These are phyloP conservation scores for Ogataea glucozyma DNA, from an alignment of 805 yeast genomes.

Conservation along the genomic window DNA sequence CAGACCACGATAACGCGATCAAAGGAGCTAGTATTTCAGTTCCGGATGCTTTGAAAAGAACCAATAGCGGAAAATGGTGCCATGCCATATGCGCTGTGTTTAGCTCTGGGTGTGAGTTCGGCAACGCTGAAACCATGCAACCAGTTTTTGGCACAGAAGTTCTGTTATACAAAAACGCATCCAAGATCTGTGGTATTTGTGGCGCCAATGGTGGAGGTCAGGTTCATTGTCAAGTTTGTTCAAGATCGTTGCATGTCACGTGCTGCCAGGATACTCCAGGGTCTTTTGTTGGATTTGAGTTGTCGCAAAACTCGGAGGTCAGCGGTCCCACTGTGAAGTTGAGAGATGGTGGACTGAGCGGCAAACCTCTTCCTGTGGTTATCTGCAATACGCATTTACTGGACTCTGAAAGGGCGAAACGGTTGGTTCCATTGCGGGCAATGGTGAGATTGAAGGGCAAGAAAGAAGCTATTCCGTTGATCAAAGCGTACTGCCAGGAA, in stretches of 20 bases:
- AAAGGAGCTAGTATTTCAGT: conserved; percentile 41
- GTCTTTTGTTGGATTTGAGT: conserved; percentile 55
- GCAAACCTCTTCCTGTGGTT: conserved; percentile 46
- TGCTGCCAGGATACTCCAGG: conserved; percentile 55
- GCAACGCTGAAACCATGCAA: conserved; percentile 43
- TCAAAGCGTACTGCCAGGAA: conserved; percentile 44
- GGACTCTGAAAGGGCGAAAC: not conserved
- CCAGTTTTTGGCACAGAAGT: conserved; percentile 45
- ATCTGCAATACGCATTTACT: conserved; percentile 43
- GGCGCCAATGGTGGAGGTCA: conserved; percentile 51
- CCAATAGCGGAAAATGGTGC: conserved; percentile 70
- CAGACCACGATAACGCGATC: conserved; percentile 46
- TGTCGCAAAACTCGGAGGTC: conserved; percentile 32
- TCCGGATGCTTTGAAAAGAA: conserved; percentile 72
- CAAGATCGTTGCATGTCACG: conserved; percentile 47
- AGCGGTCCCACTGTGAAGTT: conserved; percentile 20
- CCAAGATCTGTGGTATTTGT: conserved; percentile 47
- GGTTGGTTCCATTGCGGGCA: conserved; percentile 28
- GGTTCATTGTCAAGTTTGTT: conserved; percentile 48
- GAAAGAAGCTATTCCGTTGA: conserved; percentile 39
- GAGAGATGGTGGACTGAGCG: conserved; percentile 31
- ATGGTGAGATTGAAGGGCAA: conserved; percentile 33
- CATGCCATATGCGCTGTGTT: conserved; percentile 74
- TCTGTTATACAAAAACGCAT: conserved; percentile 33
- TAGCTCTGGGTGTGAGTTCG: conserved; percentile 46